Evolutionary conservation across 345 rosid species (phyloP).

Genomic region (Eucalyptus pauciflora): DNA sequence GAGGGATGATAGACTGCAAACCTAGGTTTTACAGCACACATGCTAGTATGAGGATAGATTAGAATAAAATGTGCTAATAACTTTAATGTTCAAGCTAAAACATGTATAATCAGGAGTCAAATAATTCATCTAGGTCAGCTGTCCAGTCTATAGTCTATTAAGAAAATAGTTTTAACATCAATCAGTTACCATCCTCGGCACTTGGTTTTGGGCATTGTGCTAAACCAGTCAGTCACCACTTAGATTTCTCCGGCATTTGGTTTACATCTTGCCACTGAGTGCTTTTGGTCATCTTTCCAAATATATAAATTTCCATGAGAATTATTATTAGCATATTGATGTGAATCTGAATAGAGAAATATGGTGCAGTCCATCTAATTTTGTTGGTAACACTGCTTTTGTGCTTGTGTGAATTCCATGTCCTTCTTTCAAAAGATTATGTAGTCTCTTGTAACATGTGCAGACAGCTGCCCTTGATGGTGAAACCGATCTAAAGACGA

Average conservation of each 20-base stretch:
- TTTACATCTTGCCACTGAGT: not conserved
- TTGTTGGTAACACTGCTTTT: not conserved
- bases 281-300: not conserved
- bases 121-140: not conserved
- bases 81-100: not conserved
- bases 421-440: not conserved
- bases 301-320: not conserved
- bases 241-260: not conserved
- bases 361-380: not conserved
- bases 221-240: not conserved
- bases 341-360: not conserved
- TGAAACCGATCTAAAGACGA: slow-evolving; percentile 94
- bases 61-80: not conserved
- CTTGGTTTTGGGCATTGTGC: not conserved
- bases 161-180: not conserved
- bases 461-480: slow-evolving; percentile 98
- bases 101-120: not conserved
- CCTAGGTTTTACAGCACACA: not conserved
- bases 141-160: not conserved
- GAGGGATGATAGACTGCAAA: not conserved
- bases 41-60: not conserved
- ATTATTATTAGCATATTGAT: not conserved
- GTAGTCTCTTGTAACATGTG: not conserved
- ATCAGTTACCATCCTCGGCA: not conserved
- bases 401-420: not conserved